These are phyloP conservation scores for Ophiostoma angusticollis DNA, from an alignment of 2,329 filamentous ascomycete genomes.

Conservation along the genomic window DNA sequence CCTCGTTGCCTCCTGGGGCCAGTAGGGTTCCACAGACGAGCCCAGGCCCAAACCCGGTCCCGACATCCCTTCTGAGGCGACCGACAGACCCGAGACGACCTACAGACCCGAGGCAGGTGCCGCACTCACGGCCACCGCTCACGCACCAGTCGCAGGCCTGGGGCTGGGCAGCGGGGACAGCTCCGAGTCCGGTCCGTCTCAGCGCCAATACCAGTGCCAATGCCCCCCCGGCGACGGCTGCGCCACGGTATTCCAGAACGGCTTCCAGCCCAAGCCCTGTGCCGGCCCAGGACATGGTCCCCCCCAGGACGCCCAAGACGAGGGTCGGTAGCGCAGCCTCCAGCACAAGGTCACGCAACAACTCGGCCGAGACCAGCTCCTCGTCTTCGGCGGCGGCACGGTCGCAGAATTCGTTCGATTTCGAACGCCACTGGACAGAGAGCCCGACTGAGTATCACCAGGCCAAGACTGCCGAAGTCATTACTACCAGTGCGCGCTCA, in stretches of 20 bases:
- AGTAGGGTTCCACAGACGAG: conserved; percentile 26
- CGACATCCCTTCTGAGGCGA: conserved; percentile 8
- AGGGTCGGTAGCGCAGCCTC: conserved; percentile 36
- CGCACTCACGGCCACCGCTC: conserved; percentile 23
- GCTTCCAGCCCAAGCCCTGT: not conserved
- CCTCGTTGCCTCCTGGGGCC: not conserved
- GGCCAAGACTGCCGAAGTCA: conserved; percentile 29
- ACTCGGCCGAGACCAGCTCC: conserved; percentile 27
- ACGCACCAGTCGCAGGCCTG: conserved; percentile 32
- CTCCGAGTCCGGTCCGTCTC: conserved; percentile 1
- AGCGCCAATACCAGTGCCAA: conserved; percentile 17
- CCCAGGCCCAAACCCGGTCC: not conserved
- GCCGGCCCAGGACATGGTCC: too few relatives aligned
- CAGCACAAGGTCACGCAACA: conserved; percentile 25
- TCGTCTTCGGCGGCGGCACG: conserved; percentile 30
- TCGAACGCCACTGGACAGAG: conserved; percentile 29
- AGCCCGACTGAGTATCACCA: conserved; percentile 32
- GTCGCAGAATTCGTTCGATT: conserved; percentile 25
- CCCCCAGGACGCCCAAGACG: too few relatives aligned
- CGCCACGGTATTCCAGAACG: not conserved
- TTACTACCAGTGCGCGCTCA: conserved; percentile 25
- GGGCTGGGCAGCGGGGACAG: conserved; percentile 25
- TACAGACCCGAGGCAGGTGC: not conserved
- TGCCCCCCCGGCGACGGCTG: conserved; percentile 15
- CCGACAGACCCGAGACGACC: conserved; percentile 4